Base-by-base conservation (phyloP, 176 grass and related monocot species). In the Panicum miliaceum region DNA sequence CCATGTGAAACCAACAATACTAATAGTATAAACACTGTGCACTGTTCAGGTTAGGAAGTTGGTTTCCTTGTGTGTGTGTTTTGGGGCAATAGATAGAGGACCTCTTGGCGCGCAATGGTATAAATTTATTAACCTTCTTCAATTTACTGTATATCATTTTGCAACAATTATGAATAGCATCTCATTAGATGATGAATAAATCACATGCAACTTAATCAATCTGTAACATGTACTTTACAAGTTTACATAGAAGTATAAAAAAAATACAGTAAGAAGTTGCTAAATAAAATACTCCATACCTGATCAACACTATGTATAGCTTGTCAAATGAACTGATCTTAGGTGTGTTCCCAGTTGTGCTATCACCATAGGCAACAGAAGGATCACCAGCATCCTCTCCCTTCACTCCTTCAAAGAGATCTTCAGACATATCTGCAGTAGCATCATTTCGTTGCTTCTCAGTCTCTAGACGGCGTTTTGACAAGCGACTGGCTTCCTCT, bases 381-480 rank as follows among this genome's bases (percentile, higher is more conserved):
- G 83, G 69, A 92, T 95, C 90, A 78, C 90, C 88, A 69, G 81
- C 85, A 48, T 79, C 79, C 32, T 95, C 93, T 46, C 93, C 88
- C 78, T 95, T 90, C 68, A 90, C 93, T 78, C 90, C 93, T 88
- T 95, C 88, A 81, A 91, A 95, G 40, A 95, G 88, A 76, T 88
- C 93, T 92, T 95, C 93, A 84, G 93, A 95, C 90, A 95, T 95
- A 86, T 95, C 93, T 81, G 90, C 76, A 82, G 88, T 84, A 75
- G 80, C 83, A 88, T 92, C 93, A 45, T 15, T 37, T 15, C 76
- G 83, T 54, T 71, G 79, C 78, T 80, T 92, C 77, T 95, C 90
- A 69, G 80, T 80, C 82, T 90, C 85, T 69, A 79, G 83, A 43
- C 85, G 88, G 19, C 80, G 88, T 79, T 95, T 95, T 50, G 86